Conservation (phyloP, 495 filamentous ascomycete genomes). For the Penicillium odoratum region DNA sequence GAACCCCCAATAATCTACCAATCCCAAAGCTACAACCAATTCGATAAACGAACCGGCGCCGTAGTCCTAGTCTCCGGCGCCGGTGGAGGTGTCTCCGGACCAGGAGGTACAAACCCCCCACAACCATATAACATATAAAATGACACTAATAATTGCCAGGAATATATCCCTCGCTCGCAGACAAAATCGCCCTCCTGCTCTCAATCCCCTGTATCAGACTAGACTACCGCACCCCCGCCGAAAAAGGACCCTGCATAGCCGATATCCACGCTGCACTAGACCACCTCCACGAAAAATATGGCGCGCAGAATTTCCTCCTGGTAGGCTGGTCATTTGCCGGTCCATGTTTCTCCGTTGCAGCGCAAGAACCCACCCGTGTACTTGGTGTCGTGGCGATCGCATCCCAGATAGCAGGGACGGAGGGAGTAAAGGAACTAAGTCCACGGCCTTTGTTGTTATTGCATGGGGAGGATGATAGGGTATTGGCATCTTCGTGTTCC, state of each 20-base stretch:
- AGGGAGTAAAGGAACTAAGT: not conserved
- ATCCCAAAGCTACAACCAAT: conserved; percentile 13
- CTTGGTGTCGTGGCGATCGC: conserved; percentile 1
- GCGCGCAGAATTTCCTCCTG: conserved; percentile 36
- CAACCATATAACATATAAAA: not conserved
- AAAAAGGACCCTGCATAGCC: conserved; percentile 30
- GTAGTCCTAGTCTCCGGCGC: conserved; percentile 45
- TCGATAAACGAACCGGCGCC: conserved; percentile 26
- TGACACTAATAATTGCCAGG: conserved; percentile 3
- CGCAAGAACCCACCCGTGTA: not conserved
- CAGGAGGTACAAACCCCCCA: conserved; percentile 9
- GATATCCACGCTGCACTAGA: conserved; percentile 42
- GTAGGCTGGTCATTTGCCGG: conserved; percentile 46
- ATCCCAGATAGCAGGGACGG: conserved; percentile 4
- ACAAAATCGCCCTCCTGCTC: conserved; percentile 40
- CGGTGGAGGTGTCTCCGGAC: conserved; percentile 46
- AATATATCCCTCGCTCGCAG: conserved; percentile 42
- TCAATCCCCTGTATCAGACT: conserved; percentile 42
- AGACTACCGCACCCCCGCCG: conserved; percentile 43
- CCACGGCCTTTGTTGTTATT: not conserved
- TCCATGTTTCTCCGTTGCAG: not conserved
- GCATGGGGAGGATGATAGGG: not conserved
- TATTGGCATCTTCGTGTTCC: not conserved
- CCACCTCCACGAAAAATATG: conserved; percentile 34
- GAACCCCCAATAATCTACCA: conserved; percentile 12